Evolutionary conservation across 1,139 yeast genomes (phyloP), one percentile per base, ranked within the genome.

Genomic region (Blastobotrys malaysiensis): DNA sequence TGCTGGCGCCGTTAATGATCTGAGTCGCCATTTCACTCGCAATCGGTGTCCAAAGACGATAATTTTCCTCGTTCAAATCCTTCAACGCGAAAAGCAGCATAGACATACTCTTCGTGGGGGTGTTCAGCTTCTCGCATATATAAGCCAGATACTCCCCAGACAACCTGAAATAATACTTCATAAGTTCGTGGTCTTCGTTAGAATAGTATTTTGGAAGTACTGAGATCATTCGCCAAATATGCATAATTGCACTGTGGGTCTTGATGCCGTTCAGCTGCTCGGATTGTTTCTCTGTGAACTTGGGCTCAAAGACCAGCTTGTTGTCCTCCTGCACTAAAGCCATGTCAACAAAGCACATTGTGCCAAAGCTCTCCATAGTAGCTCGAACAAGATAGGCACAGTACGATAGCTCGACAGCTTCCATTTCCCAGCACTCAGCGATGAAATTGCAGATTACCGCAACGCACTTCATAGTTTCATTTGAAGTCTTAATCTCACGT

Each of bases 401-500:
- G 11, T 31, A 31, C 3, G 39, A 31, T 3, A 31, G 16, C 39
- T 31, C 39, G 39, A 31, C 39, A n/a, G 39, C 11, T 7, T 31
- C 39, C 39, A 31, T 9, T 14, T 50, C 22, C 53, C 55, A 31
- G 47, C 57, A 52, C 14, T 49, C 20, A 6, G 45, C 44, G 19
- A 61, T 50, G 49, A 61, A 60, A 36, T 56, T 55, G 51, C 63
- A 57, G 11, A 59, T 39, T 6, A 57, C 53, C 6, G 65, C 63
- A 26, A 63, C 50, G 18, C 58, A 55, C n/a, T 54, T 57, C 58
- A 61, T 51, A 0, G 66, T 60, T 11, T 63, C 65, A 5, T 48
- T 43, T 4, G 65, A 59, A 9, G 59, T 52, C 18, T 62, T 57
- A 19, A 63, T 61, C 24, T 63, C 66, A 26, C 66, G 51, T 46